A percentile compares a stretch with the other conserved stretches of the same genome.
Conservation (phyloP, 2,329 filamentous ascomycete genomes). For the Trichophaea hybrida region DNA sequence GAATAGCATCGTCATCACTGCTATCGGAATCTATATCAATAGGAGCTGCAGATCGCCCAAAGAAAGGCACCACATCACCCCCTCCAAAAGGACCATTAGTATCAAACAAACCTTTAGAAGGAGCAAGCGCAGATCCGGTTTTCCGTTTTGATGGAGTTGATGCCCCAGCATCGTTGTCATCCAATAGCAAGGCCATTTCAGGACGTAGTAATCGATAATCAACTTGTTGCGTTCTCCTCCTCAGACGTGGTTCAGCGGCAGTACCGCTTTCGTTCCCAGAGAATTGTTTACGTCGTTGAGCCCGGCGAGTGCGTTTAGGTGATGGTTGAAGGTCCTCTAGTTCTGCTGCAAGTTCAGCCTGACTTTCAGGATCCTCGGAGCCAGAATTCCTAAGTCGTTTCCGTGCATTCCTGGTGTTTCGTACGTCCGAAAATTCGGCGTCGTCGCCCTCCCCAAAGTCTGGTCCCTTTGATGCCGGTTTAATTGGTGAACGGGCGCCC, state of each 20-base stretch:
- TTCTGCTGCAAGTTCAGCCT: constrained; percentile 52
- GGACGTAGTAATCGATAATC: constrained; percentile 79
- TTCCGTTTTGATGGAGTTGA: constrained; percentile 55
- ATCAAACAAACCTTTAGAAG: constrained; percentile 68
- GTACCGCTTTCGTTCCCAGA: constrained; percentile 42
- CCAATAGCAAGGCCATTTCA: constrained; percentile 53
- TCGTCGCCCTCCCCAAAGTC: constrained; percentile 31
- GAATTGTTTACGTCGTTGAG: constrained; percentile 43
- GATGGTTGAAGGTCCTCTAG: constrained; percentile 46
- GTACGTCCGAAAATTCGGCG: constrained; percentile 28
- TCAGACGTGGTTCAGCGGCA: constrained; percentile 36
- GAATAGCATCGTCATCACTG: constrained; percentile 78
- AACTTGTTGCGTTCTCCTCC: constrained; percentile 47
- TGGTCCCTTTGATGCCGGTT: constrained; percentile 29
- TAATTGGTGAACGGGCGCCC: constrained; percentile 31
- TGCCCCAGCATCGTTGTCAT: constrained; percentile 53
- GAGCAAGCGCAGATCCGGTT: constrained; percentile 46
- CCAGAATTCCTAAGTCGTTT: constrained; percentile 25
- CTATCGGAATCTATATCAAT: constrained; percentile 82
- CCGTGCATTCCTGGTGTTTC: constrained; percentile 28
- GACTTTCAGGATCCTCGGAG: constrained; percentile 36
- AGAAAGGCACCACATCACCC: constrained; percentile 56
- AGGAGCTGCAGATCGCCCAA: constrained; percentile 58
- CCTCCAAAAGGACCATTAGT: constrained; percentile 90
- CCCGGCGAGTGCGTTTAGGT: constrained; percentile 39